These are phyloP conservation scores for Paraurostyla sp. DNA, from an alignment of 73 alveolate species.

Conservation along the genomic window DNA sequence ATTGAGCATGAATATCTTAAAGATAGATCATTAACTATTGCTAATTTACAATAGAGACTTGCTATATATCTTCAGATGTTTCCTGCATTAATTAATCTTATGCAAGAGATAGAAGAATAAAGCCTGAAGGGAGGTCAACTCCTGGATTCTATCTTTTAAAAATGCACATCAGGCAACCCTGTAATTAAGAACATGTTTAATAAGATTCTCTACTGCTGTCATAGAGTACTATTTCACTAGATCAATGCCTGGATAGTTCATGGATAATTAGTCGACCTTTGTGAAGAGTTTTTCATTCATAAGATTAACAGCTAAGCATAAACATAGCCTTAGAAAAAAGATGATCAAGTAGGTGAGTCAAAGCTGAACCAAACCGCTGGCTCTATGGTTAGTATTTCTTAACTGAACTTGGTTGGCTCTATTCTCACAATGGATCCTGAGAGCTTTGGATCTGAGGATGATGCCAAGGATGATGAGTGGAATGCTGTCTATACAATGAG, in stretches of 20 bases:
- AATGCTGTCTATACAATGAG: conserved; percentile 70
- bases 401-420: conserved; percentile 36
- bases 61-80: conserved; percentile 61
- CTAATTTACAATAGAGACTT: conserved; percentile 53
- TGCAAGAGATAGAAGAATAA: conserved; percentile 67
- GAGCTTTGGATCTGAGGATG: conserved; percentile 49
- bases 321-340: conserved; percentile 5
- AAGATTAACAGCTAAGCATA: conserved; percentile 48
- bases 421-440: conserved; percentile 56
- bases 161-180: conserved; percentile 74
- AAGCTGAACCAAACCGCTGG: neutral
- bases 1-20: conserved; percentile 79
- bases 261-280: conserved; percentile 76
- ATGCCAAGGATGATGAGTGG: conserved; percentile 73
- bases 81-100: conserved; percentile 62
- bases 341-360: conserved; percentile 19
- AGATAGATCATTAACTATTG: conserved; percentile 70
- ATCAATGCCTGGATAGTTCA: conserved; percentile 80
- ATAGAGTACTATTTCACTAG: conserved; percentile 76
- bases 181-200: conserved; percentile 69
- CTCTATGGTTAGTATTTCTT: neutral
- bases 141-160: conserved; percentile 59
- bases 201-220: conserved; percentile 67
- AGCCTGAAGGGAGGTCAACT: conserved; percentile 80
- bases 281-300: conserved; percentile 81